phyloP scores from a whole-genome alignment of 2,329 filamentous ascomycete species.

The Aureobasidium lini region DNA sequence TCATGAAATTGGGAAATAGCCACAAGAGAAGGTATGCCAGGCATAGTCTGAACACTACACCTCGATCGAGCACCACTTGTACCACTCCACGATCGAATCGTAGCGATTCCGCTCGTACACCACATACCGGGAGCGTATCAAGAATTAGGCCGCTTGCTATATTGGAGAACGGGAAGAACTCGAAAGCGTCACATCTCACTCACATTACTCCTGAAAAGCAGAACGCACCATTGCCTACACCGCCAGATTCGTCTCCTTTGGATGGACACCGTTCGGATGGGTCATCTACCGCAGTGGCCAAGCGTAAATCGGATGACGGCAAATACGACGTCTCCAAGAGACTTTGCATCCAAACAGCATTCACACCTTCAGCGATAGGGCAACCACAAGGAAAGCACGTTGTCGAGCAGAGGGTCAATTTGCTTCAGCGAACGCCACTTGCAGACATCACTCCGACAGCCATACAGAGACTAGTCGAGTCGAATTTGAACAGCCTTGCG shows the following conservation, averaged over 20 bases:
- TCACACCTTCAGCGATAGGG: too few relatives aligned
- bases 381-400: not conserved
- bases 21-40: conserved; percentile 25
- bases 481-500: not conserved
- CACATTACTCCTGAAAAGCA: not conserved
- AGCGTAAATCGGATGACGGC: not conserved
- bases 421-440: not conserved
- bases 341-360: too few relatives aligned
- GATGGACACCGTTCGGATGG: too few relatives aligned
- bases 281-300: not conserved
- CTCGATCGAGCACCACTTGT: conserved; percentile 11
- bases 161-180: not conserved
- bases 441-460: not conserved
- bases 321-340: not conserved
- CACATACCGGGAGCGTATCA: not conserved
- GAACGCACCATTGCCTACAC: not conserved
- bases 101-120: not conserved
- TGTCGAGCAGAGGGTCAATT: not conserved
- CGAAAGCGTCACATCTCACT: not conserved
- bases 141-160: not conserved
- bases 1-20: conserved; percentile 47
- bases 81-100: conserved; percentile 2
- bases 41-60: conserved; percentile 19
- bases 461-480: not conserved
- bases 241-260: conserved; percentile 2